phyloP scores from a whole-genome alignment of 176 grass and related monocot genomes.

The Chrysopogon serrulatus region DNA sequence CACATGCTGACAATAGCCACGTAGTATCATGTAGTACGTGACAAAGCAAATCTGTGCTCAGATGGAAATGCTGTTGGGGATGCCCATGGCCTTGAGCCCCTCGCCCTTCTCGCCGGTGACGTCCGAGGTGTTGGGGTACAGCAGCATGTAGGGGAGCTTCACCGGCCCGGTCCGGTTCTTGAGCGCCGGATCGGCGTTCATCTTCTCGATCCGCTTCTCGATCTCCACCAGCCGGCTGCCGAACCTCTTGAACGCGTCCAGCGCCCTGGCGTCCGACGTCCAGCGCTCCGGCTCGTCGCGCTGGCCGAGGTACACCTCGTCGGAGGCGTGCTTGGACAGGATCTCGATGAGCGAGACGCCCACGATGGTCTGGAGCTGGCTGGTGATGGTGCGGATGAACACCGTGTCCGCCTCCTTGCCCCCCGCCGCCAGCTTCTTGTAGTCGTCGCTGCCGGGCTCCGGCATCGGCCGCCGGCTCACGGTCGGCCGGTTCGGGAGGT shows the following conservation, averaged over 20 bases:
- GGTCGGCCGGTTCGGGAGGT: conserved; percentile 71
- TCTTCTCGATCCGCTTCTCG: conserved; percentile 37
- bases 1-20: too few species aligned
- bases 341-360: conserved; percentile 77
- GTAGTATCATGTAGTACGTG: too few species aligned
- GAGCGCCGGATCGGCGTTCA: conserved; percentile 35
- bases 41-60: conserved; percentile 4
- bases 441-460: conserved; percentile 13
- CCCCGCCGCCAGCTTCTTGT: conserved; percentile 34
- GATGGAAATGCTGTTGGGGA: conserved; percentile 79
- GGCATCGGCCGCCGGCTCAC: conserved; percentile 64
- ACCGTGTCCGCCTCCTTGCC: conserved; percentile 52
- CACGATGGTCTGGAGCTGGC: conserved; percentile 60
- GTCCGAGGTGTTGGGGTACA: conserved; percentile 78
- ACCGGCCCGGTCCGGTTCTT: conserved; percentile 70
- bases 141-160: conserved; percentile 59
- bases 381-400: conserved; percentile 69
- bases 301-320: conserved; percentile 82
- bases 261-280: conserved; percentile 55
- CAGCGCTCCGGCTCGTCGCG: conserved; percentile 61
- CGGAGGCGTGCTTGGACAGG: conserved; percentile 67
- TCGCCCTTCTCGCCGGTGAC: conserved; percentile 12
- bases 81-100: conserved; percentile 57
- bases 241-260: conserved; percentile 54
- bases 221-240: conserved; percentile 38